These are phyloP conservation scores for Saccharum hybrid DNA, from an alignment of 202 grass and related monocot species.

Conservation along the genomic window DNA sequence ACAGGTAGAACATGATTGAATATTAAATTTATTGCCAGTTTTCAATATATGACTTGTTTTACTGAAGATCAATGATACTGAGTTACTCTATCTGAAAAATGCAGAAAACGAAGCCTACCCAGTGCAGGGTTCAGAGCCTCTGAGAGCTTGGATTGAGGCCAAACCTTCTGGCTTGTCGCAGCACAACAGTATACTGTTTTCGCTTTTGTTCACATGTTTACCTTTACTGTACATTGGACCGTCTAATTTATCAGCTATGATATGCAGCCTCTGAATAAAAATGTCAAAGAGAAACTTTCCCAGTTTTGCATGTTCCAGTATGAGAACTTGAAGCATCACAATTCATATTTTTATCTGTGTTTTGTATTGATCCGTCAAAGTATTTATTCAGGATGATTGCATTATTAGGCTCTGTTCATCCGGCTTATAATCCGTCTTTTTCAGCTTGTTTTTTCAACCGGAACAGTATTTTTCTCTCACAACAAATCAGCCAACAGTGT, in stretches of 20 bases:
- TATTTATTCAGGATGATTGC: slow-evolving; percentile 40
- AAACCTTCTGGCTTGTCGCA: slow-evolving; percentile 73
- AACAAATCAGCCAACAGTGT: too few species aligned
- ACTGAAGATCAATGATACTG: background rate
- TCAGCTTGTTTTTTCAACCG: too few species aligned
- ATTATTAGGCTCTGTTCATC: too few species aligned
- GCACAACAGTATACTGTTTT: slow-evolving; percentile 31
- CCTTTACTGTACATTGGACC: background rate
- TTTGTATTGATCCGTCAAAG: slow-evolving; percentile 22
- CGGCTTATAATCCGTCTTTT: too few species aligned
- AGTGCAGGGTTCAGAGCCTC: slow-evolving; percentile 61
- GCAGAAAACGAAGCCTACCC: slow-evolving; percentile 90
- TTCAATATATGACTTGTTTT: background rate
- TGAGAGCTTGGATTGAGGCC: slow-evolving; percentile 71
- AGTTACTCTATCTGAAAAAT: slow-evolving; percentile 18
- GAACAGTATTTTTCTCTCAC: too few species aligned
- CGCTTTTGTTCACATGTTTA: background rate
- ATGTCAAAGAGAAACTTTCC: slow-evolving; percentile 72
- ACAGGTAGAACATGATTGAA: slow-evolving; percentile 50
- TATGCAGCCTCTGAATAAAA: slow-evolving; percentile 62
- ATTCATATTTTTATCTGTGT: slow-evolving; percentile 26
- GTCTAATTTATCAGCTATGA: background rate
- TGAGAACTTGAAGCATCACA: slow-evolving; percentile 2
- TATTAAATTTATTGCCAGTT: background rate
- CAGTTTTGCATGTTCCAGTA: slow-evolving; percentile 78